These are phyloP conservation scores for Epichloe coenophiala DNA, from an alignment of 2,329 filamentous ascomycete genomes.

Conservation along the genomic window DNA sequence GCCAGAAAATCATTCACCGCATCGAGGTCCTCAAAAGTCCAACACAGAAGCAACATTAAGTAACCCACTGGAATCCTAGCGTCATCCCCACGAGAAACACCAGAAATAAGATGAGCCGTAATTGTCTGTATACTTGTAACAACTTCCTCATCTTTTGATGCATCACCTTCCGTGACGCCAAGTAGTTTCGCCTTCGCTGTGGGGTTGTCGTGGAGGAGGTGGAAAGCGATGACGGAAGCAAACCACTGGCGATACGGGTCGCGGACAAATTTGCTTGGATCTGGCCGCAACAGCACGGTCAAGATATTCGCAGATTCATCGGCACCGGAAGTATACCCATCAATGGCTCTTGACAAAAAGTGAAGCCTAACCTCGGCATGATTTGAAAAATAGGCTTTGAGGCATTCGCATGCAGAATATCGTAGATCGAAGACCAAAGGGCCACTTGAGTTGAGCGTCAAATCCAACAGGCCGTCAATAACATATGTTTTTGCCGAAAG, in stretches of 20 bases:
- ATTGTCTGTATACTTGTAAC: conserved; percentile 87
- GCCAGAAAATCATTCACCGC: conserved; percentile 86
- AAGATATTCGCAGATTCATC: conserved; percentile 83
- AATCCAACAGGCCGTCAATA: conserved; percentile 80
- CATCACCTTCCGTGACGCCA: conserved; percentile 77
- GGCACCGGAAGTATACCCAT: conserved; percentile 63
- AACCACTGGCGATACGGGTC: conserved; percentile 90
- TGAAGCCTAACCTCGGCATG: conserved; percentile 72
- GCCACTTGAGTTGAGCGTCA: conserved; percentile 57
- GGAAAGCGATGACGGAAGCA: conserved; percentile 73
- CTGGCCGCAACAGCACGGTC: conserved; percentile 61
- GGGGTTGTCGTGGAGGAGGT: conserved; percentile 68
- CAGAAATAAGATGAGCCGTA: conserved; percentile 70
- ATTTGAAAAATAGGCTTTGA: conserved; percentile 82
- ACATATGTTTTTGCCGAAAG: conserved; percentile 59
- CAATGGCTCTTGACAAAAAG: conserved; percentile 78
- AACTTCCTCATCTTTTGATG: conserved; percentile 80
- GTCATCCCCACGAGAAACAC: conserved; percentile 63
- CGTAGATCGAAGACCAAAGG: conserved; percentile 64
- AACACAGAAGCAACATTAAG: conserved; percentile 74
- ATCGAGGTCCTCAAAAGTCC: conserved; percentile 85
- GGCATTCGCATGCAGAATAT: conserved; percentile 73
- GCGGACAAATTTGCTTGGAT: conserved; percentile 42
- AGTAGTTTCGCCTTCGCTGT: conserved; percentile 70
- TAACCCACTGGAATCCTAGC: conserved; percentile 72